Evolutionary conservation across 1,139 yeast genomes (phyloP), one percentile per base, ranked within the genome.

Genomic region (Taphrina communis): DNA sequence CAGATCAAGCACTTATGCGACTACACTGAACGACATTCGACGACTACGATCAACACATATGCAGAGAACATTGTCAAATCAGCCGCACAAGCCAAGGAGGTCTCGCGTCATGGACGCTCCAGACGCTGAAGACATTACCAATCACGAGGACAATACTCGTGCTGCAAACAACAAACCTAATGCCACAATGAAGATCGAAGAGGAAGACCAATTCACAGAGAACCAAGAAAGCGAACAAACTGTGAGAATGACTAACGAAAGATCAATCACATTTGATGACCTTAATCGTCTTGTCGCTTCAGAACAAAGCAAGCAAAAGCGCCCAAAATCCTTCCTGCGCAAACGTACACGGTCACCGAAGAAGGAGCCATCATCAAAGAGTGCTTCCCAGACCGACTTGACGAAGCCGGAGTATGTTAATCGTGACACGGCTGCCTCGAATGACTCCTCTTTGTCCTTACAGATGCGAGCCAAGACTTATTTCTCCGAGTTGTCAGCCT

Each of bases 281-380:
- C 94, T 94, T 74, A 97, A 98, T 6, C 84, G 98, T 73, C 93
- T 94, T 75, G 98, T 94, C 12, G 97, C 97, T 1, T 96, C 97
- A 6, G 98, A 94, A 75, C 97, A 93, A 78, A 97, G 98, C 0
- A 83, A 97, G 72, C 97, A 91, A 73, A 88, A 90, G 75, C 84
- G 97, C 70, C 96, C 96, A 6, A 89, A 89, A 77, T 94, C 96
- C 0, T 90, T 87, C 52, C 17, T 63, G 46, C 53, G 56, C 14
- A 63, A 63, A 21, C 42, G 59, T 19, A 42, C 67, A 1, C 19
- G 61, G 17, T 63, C 67, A 9, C 67, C 67, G 6, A 53, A 48
- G 51, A 62, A 55, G 59, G 55, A 44, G 12, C n/a, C 25, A 12
- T 14, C 48, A 11, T 31, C 6, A 21, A 46, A 35, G 61, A 55